Evolutionary conservation across 2,329 filamentous ascomycete genomes (phyloP).

Genomic region (Aspergillus flavus): DNA sequence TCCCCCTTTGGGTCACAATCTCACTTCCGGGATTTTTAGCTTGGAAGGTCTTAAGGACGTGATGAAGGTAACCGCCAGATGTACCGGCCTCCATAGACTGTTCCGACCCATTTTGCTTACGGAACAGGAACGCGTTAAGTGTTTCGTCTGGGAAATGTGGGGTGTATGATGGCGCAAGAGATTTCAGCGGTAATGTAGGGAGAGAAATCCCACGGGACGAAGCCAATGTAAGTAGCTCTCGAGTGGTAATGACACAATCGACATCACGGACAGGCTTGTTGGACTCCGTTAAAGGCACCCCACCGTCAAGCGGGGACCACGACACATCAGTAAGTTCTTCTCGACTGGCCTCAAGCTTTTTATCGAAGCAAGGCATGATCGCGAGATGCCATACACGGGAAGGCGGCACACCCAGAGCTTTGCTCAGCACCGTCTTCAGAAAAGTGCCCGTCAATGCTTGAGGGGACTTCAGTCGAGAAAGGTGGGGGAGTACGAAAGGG

Average conservation of each 20-base stretch:
- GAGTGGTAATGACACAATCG: slow-evolving; percentile 96
- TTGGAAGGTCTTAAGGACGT: slow-evolving; percentile 76
- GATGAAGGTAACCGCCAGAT: slow-evolving; percentile 86
- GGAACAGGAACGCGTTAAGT: slow-evolving; percentile 75
- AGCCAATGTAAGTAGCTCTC: slow-evolving; percentile 88
- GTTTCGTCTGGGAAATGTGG: slow-evolving; percentile 71
- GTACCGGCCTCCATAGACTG: slow-evolving; percentile 67
- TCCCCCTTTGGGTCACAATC: slow-evolving; percentile 72
- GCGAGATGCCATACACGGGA: slow-evolving; percentile 91
- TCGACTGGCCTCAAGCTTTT: slow-evolving; percentile 94
- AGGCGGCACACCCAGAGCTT: slow-evolving; percentile 69
- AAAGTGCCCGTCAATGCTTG: slow-evolving; percentile 90
- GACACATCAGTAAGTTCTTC: slow-evolving; percentile 83
- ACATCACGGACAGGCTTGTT: slow-evolving; percentile 72
- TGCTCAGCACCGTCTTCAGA: slow-evolving; percentile 81
- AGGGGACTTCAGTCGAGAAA: slow-evolving; percentile 89
- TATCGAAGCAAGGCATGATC: slow-evolving; percentile 98
- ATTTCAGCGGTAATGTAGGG: slow-evolving; percentile 65
- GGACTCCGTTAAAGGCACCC: slow-evolving; percentile 36
- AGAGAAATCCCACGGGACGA: slow-evolving; percentile 79
- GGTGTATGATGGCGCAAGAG: slow-evolving; percentile 50
- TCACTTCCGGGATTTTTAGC: slow-evolving; percentile 70
- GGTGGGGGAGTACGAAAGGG: slow-evolving; percentile 85
- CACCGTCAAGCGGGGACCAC: slow-evolving; percentile 56
- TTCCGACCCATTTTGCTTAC: slow-evolving; percentile 40